Conservation (phyloP, 2,329 filamentous ascomycete species). For the Pezicula radicicola region DNA sequence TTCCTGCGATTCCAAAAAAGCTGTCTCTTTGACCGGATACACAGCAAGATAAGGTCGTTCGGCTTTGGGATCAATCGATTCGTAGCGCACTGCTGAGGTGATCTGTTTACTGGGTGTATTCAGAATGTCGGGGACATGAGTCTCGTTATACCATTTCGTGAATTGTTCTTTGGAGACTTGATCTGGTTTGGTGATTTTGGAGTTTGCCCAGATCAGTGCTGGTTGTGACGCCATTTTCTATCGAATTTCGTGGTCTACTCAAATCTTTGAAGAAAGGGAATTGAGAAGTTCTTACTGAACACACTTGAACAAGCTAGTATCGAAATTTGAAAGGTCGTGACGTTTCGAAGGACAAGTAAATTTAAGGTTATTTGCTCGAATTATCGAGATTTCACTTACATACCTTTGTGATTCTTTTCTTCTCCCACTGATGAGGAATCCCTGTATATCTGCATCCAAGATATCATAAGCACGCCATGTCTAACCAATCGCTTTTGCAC, state of each 20-base stretch:
- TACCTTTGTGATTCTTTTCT: too few species aligned
- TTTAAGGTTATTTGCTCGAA: too few species aligned
- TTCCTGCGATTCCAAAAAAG: slow-evolving; percentile 1
- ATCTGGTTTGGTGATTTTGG: slow-evolving; percentile 4
- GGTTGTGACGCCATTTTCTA: slow-evolving; percentile 1
- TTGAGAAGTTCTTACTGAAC: too few species aligned
- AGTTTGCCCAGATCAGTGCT: slow-evolving; percentile 8
- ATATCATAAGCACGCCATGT: too few species aligned
- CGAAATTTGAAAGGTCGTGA: too few species aligned
- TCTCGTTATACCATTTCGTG: slow-evolving; percentile 9
- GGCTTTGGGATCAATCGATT: slow-evolving; percentile 1
- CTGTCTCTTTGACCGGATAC: slow-evolving; percentile 6
- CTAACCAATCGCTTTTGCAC: too few species aligned
- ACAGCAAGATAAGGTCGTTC: slow-evolving; percentile 6
- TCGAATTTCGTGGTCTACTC: not conserved
- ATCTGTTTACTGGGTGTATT: not conserved
- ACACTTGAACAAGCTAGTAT: too few species aligned
- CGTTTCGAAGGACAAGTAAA: too few species aligned
- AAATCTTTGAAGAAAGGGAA: not conserved
- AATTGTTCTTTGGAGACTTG: slow-evolving; percentile 2
- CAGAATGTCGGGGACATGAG: slow-evolving; percentile 10
- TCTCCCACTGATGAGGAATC: too few species aligned
- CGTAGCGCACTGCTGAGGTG: slow-evolving; percentile 6
- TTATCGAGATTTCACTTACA: too few species aligned
- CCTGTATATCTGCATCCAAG: too few species aligned